Conservation (phyloP, 257 asterid species). For the Leonotis leonurus region DNA sequence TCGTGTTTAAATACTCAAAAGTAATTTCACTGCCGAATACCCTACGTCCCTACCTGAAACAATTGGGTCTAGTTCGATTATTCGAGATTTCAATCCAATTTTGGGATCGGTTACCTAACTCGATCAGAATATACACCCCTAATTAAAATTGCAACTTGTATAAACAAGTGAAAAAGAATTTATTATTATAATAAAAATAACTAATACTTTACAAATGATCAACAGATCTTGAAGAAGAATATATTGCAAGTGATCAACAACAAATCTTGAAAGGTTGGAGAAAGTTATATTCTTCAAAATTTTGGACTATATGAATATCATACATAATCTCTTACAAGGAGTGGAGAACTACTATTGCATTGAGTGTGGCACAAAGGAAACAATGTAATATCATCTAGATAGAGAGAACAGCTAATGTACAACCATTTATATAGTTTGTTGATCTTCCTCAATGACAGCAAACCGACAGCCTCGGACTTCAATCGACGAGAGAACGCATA, state of each 20-base stretch:
- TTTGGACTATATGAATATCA: background rate
- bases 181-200: too few species aligned
- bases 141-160: too few species aligned
- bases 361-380: background rate
- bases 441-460: background rate
- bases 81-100: too few species aligned
- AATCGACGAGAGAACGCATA: background rate
- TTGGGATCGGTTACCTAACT: too few species aligned
- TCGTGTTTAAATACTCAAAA: too few species aligned
- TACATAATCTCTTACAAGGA: background rate
- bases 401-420: background rate
- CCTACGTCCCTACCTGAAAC: too few species aligned
- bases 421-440: background rate
- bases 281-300: background rate
- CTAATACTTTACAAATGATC: background rate
- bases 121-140: too few species aligned
- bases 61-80: too few species aligned
- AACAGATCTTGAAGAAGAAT: too few species aligned
- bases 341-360: background rate
- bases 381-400: background rate
- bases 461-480: too few species aligned
- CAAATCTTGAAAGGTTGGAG: background rate
- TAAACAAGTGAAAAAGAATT: too few species aligned
- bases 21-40: too few species aligned
- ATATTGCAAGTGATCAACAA: background rate